These are phyloP conservation scores for Lotmaria passim DNA, from an alignment of 208 protist species.

Conservation along the genomic window DNA sequence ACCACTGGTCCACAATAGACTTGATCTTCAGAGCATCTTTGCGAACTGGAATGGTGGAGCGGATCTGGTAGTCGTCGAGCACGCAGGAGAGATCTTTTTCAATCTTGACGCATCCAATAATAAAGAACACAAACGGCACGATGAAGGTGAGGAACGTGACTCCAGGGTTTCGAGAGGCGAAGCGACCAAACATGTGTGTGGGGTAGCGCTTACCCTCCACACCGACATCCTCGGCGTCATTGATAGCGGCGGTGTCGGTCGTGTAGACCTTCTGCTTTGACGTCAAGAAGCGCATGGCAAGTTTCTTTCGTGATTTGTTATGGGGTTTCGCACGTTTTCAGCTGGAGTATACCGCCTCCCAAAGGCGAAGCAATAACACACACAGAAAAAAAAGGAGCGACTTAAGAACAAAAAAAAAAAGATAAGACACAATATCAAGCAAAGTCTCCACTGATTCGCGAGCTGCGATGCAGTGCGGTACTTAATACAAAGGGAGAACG, in stretches of 20 bases:
- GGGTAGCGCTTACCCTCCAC: slow-evolving; percentile 61
- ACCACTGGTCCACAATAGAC: slow-evolving; percentile 25
- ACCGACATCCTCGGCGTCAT: slow-evolving; percentile 39
- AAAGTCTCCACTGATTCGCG: no score
- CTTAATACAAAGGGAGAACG: no score
- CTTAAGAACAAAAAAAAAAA: no score
- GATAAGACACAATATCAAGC: no score
- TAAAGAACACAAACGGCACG: slow-evolving; percentile 43
- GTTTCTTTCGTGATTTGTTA: no score
- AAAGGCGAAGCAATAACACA: no score
- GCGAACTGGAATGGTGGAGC: slow-evolving; percentile 22
- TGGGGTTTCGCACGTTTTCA: no score
- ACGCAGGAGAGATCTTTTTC: slow-evolving; percentile 22
- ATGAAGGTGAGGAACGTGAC: slow-evolving; percentile 32
- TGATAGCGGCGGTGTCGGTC: slow-evolving; percentile 33
- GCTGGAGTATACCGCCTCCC: no score
- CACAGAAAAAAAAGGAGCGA: no score
- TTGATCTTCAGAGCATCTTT: slow-evolving; percentile 23
- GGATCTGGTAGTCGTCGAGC: slow-evolving; percentile 52
- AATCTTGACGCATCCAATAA: slow-evolving; percentile 38
- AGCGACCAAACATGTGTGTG: slow-evolving; percentile 27
- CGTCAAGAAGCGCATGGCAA: slow-evolving; percentile 19
- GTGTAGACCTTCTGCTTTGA: slow-evolving; percentile 49
- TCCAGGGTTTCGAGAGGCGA: slow-evolving; percentile 29
- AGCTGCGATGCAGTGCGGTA: no score